Evolutionary conservation across 257 asterid genomes (phyloP).

Genomic region (Solanum medicagineum): DNA sequence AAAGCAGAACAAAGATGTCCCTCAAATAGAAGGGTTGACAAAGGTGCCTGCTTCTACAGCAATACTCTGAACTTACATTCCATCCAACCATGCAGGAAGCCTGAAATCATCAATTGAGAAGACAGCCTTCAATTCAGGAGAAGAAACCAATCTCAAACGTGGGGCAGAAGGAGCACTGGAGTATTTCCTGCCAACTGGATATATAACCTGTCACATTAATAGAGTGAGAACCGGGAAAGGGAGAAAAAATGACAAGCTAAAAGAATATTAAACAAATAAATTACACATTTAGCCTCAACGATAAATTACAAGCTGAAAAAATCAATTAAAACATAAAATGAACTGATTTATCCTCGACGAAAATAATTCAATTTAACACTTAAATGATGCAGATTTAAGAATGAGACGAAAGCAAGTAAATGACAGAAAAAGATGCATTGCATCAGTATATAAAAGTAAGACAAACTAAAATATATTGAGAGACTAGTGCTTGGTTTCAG

Average conservation of each 20-base stretch:
- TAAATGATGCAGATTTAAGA: not conserved
- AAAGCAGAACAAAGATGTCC: not conserved
- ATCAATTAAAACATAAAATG: not conserved
- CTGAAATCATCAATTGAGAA: conserved; percentile 78
- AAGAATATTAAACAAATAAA: not conserved
- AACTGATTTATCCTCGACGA: not conserved
- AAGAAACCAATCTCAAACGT: conserved; percentile 67
- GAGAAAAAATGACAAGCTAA: not conserved
- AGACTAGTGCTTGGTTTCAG: not conserved
- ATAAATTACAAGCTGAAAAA: not conserved
- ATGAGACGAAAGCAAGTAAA: not conserved
- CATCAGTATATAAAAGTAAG: not conserved
- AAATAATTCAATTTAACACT: not conserved
- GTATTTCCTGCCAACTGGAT: conserved; percentile 67
- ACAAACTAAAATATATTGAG: not conserved
- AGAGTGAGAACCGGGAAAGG: not conserved
- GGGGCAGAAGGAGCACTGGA: conserved; percentile 52
- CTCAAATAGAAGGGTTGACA: not conserved
- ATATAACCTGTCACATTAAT: conserved; percentile 41
- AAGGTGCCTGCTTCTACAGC: not conserved
- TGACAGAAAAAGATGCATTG: not conserved
- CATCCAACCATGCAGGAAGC: conserved; percentile 92
- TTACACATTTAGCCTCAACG: not conserved
- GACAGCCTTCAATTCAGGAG: conserved; percentile 67
- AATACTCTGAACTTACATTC: conserved; percentile 53